phyloP scores from a whole-genome alignment of 495 filamentous ascomycete species.

The Annulohypoxylon stygium region DNA sequence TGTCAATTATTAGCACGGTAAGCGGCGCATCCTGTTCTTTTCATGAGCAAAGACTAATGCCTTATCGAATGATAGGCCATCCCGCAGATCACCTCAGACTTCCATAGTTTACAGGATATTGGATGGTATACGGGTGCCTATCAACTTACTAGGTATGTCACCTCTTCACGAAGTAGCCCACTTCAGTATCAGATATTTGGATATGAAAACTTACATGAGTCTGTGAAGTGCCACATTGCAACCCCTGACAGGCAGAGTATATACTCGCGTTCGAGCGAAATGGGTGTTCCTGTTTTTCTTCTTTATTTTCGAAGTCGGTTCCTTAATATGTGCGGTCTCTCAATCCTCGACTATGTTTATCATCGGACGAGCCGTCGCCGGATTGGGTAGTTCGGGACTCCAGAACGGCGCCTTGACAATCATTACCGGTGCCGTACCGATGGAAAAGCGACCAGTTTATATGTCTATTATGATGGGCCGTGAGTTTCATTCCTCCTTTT shows the following conservation, averaged over 20 bases:
- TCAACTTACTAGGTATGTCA: slow-evolving; percentile 53
- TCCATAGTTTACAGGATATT: slow-evolving; percentile 60
- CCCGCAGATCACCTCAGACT: slow-evolving; percentile 59
- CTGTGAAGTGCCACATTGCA: slow-evolving; percentile 56
- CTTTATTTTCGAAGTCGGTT: slow-evolving; percentile 65
- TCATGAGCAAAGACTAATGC: slow-evolving; percentile 20
- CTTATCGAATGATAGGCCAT: slow-evolving; percentile 44
- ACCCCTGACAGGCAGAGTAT: slow-evolving; percentile 66
- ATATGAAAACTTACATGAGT: slow-evolving; percentile 27
- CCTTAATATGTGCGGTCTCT: slow-evolving; percentile 66
- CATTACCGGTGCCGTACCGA: slow-evolving; percentile 59
- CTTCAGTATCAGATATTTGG: background rate
- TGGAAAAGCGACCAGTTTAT: slow-evolving; percentile 59
- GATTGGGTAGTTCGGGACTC: slow-evolving; percentile 63
- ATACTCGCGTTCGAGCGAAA: slow-evolving; percentile 60
- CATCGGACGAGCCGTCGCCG: slow-evolving; percentile 67
- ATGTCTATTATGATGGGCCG: slow-evolving; percentile 46
- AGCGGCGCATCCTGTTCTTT: slow-evolving; percentile 51
- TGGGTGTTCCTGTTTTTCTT: slow-evolving; percentile 62
- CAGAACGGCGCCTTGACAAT: slow-evolving; percentile 68
- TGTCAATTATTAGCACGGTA: slow-evolving; percentile 63
- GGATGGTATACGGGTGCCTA: slow-evolving; percentile 66
- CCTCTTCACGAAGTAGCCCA: background rate
- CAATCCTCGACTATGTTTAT: slow-evolving; percentile 65
- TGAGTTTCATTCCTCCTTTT: slow-evolving; percentile 25